Conservation (phyloP, 23 red algal genomes). For the Gracilaria gracilis region DNA sequence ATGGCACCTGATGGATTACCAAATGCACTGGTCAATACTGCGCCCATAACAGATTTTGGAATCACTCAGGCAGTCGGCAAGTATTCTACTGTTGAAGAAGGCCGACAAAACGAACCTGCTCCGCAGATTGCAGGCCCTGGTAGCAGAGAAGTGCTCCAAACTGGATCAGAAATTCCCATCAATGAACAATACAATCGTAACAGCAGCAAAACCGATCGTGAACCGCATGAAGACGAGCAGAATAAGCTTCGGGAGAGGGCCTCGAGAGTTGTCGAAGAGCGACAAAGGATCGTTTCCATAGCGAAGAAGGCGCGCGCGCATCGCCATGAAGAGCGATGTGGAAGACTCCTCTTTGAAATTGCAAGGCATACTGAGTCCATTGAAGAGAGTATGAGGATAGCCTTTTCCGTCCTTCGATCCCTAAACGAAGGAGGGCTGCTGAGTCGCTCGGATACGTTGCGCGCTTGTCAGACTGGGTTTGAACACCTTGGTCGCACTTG, state of each 20-base stretch:
- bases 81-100: neutral
- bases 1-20: neutral
- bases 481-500: neutral
- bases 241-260: slow-evolving; percentile 1
- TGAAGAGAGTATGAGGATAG: neutral
- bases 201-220: neutral
- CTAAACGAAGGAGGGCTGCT: neutral
- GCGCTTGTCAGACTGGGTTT: neutral
- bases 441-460: neutral
- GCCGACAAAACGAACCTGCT: neutral
- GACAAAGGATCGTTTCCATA: slow-evolving; percentile 15
- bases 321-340: neutral
- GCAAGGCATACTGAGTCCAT: neutral
- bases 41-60: too few species aligned
- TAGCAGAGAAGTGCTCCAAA: neutral
- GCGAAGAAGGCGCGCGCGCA: neutral
- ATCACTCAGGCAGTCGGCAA: neutral
- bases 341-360: neutral
- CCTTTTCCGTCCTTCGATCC: neutral
- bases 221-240: neutral
- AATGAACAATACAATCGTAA: neutral
- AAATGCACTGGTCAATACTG: neutral
- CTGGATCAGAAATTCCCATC: neutral
- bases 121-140: neutral
- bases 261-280: slow-evolving; percentile 23